Base-by-base conservation (phyloP, 164 flowering plant species). In the Chimonanthus salicifolius region DNA sequence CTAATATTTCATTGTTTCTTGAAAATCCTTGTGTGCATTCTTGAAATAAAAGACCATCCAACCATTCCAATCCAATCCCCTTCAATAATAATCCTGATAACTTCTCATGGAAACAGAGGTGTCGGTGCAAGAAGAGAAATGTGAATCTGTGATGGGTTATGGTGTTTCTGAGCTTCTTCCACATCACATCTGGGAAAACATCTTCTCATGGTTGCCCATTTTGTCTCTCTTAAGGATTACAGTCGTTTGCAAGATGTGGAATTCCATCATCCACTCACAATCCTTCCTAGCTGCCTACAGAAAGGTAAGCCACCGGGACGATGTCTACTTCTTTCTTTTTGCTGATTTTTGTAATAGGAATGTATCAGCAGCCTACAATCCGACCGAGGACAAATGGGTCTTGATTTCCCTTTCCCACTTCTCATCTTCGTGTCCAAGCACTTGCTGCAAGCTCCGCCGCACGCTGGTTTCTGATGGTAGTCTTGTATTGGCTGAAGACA, bases 401-500 rank as follows among this genome's bases (percentile, higher is more conserved):
- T 58, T 58, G 62, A 58, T 76, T 49, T 46, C 78, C 58, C 74
- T 76, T 6, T 58, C 78, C 5, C 70, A 54, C 11, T 20, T 65
- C 44, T 76, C 71, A 47, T 49, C 74, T 72, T 72, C 71, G 44
- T 68, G 58, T 20, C 78, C 78, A 0, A 60, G 62, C 67, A 48
- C 78, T 47, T 76, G 71, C 63, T 76, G 75, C 46, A 70, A 70
- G 47, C 68, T 75, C 10, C 54, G 64, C 46, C 62, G 69, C 15
- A 46, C 73, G 7, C 50, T 75, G 2, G 64, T 70, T 21, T 75
- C 78, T 21, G 54, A 48, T 58, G 78, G 71, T 1, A 58, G 74
- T 6, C 78, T 76, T 11, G 75, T 76, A 18, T 33, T 76, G 47
- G 78, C 78, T 5, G 78, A 71, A 49, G 72, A 72, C 50, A 43